Evolutionary conservation across 1,284 basidiomycete genomes (phyloP).

Genomic region (Pulveroboletus sp.): DNA sequence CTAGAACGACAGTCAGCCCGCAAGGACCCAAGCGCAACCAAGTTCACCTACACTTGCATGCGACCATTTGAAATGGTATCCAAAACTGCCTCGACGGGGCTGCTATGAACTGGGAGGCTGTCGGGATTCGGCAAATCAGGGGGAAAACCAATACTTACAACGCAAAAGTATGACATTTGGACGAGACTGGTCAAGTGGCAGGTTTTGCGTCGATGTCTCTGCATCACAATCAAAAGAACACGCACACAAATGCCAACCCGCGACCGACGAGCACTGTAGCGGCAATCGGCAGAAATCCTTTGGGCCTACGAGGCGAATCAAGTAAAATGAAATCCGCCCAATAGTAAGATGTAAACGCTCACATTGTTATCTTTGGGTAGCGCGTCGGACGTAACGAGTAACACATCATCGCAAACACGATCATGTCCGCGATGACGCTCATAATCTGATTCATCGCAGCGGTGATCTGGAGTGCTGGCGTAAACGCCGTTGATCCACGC

Average conservation of each 20-base stretch:
- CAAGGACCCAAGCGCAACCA: background rate
- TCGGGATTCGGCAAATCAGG: background rate
- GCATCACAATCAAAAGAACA: background rate
- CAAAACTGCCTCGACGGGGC: slow-evolving; percentile 37
- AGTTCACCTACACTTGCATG: slow-evolving; percentile 34
- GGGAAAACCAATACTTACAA: slow-evolving; percentile 25
- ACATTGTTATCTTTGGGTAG: slow-evolving; percentile 35
- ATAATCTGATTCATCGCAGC: slow-evolving; percentile 27
- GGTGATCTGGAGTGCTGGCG: slow-evolving; percentile 15
- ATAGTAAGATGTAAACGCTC: slow-evolving; percentile 9
- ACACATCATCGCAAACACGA: slow-evolving; percentile 33
- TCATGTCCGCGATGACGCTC: slow-evolving; percentile 23
- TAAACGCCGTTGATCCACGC: too few species aligned
- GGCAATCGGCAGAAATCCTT: slow-evolving; percentile 7
- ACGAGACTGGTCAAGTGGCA: slow-evolving; percentile 16
- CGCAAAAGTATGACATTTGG: slow-evolving; percentile 28
- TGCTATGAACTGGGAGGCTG: slow-evolving; percentile 32
- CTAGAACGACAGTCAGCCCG: slow-evolving; percentile 15
- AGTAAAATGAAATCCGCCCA: background rate
- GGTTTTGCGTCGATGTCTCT: background rate
- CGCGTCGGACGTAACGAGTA: slow-evolving; percentile 32
- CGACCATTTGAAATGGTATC: slow-evolving; percentile 42
- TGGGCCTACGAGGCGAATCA: slow-evolving; percentile 17
- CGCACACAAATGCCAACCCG: slow-evolving; percentile 36
- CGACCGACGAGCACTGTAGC: slow-evolving; percentile 32